Evolutionary conservation across 306 rosid species (phyloP), one percentile per base, ranked within the genome.

Genomic region (Sophora flavescens): DNA sequence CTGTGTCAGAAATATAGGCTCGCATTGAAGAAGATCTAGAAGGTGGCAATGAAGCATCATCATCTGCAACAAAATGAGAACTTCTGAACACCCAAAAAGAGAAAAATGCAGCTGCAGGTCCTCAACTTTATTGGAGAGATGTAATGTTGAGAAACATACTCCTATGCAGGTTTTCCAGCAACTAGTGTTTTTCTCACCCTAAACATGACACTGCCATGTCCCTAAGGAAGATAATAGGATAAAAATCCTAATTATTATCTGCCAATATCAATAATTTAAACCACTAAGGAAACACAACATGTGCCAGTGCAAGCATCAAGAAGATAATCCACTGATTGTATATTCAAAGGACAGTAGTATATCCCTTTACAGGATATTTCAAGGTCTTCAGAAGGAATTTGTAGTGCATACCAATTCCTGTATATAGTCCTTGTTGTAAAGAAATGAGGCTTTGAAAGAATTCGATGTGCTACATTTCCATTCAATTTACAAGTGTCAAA

Each of bases 21-120:
- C 58, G 86, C 78, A 82, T 28, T 72, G 91, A 91, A 75, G 93
- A 82, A 26, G 86, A 42, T 74, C 86, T 82, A 6, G 91, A 86
- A 42, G 85, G 87, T 12, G 85, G 89, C 36, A 83, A 69, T 5
- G 88, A 38, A 56, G 81, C 74, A 80, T 89, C 91, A 54, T 88
- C 87, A 61, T 83, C 97, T 86, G 88, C 76, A 83, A 70, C 63
- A 57, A 47, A 81, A 50, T 80, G 63, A 73, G 11, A 78, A 68
- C 12, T 38, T 63, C 12, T 65, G 36, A 68, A 15, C 69, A 62
- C 11, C 45, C 0, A 14, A 39, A 81, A 63, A 48, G 47, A 81
- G 52, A 47, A 58, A 53, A 62, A 10, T 36, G 18, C 33, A 3
- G 62, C 32, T 13, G 2, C 1, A 6, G 41, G 8, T 22, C 36